phyloP scores from a whole-genome alignment of 768 basidiomycete genomes.

The Tricholoma flavovirens region DNA sequence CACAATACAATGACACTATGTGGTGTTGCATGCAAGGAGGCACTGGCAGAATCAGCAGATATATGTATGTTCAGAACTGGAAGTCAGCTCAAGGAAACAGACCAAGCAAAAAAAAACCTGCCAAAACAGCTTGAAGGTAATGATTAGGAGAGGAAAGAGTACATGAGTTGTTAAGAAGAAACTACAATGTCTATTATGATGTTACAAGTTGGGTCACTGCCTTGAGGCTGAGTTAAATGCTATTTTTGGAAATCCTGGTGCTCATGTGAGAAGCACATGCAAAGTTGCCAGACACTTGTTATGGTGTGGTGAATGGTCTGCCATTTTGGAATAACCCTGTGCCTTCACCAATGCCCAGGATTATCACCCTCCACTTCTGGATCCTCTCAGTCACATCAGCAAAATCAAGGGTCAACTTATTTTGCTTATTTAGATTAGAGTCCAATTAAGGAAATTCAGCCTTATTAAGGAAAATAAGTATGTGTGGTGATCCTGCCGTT shows the following conservation, averaged over 20 bases:
- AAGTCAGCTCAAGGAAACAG: not conserved
- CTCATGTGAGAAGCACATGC: not conserved
- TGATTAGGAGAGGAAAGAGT: not conserved
- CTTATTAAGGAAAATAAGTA: too few relatives aligned
- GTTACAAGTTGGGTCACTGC: constrained; percentile 1
- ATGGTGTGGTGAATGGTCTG: constrained; percentile 1
- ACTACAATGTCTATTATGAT: not conserved
- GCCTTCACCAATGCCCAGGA: not conserved
- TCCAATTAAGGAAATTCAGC: too few relatives aligned
- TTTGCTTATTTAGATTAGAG: too few relatives aligned
- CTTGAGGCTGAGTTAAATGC: not conserved
- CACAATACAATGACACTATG: too few relatives aligned
- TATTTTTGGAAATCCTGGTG: constrained; percentile 1
- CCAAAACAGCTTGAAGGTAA: not conserved
- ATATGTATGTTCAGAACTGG: not conserved
- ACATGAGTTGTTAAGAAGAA: not conserved
- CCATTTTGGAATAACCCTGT: not conserved
- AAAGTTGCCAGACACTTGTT: not conserved
- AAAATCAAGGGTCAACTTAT: too few relatives aligned
- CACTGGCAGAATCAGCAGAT: not conserved
- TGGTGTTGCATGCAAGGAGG: too few relatives aligned
- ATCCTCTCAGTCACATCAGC: too few relatives aligned
- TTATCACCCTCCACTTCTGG: not conserved
- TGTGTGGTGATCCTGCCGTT: too few relatives aligned
- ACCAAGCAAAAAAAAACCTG: not conserved